Evolutionary conservation across 2,329 filamentous ascomycete species (phyloP), one percentile per base, ranked within the genome.

Genomic region (Fusarium neocosmosporiellum): DNA sequence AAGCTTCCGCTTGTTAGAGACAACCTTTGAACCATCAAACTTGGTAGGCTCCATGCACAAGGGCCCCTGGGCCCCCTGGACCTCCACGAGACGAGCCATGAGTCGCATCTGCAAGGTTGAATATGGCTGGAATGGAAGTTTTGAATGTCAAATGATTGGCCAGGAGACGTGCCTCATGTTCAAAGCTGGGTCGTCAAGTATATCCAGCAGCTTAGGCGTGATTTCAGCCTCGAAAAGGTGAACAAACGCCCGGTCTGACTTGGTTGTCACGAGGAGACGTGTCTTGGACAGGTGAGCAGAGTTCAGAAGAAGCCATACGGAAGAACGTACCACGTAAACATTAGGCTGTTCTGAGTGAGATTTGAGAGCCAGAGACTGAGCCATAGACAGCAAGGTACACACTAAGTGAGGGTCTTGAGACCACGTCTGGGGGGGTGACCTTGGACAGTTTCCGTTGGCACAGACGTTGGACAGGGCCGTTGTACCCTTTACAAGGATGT

Each of bases 331-430:
- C 9, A 36, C 13, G 14, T 29, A 57, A 55, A 36, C 14, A 39
- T 27, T 20, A 5, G 58, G 63, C 48, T 55, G 29, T 61, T 24
- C 8, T 6, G 22, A 43, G 24, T 27, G 48, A 34, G 33, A 34
- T 31, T 39, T 53, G 18, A 34, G 41, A 31, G 29, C 54, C 37
- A 41, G 34, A 29, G 34, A 54, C 24, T 67, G 43, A 13, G 65
- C 65, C 59, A 67, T 34, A 16, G 65, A 63, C 9, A 67, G 37
- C 16, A 67, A 31, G 24, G 63, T 31, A 20, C 53, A 67, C 33
- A 67, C 27, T 29, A 67, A 29, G 43, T 67, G 63, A 13, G 65
- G 59, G 48, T 67, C 53, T 29, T 54, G n/a, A 24, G 36, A 63
- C 65, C 53, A 67, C 11, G 13, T 31, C 7, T n/a, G n/a, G 14